Conservation (phyloP, 2,329 filamentous ascomycete species). For the Ustulina deusta region DNA sequence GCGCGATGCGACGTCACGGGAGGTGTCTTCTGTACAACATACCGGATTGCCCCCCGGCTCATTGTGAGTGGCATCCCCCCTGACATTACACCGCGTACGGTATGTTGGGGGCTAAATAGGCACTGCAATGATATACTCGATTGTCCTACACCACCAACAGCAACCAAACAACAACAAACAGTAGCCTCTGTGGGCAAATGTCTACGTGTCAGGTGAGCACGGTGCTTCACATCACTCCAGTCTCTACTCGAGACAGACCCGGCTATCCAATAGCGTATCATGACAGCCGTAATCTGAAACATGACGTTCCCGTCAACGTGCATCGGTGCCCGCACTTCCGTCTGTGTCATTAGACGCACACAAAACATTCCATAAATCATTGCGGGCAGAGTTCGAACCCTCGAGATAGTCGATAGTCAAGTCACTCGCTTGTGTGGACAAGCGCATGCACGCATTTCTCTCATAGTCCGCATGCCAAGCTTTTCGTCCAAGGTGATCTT, state of each 20-base stretch:
- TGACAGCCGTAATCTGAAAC: constrained; percentile 36
- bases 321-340: constrained; percentile 30
- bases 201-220: constrained; percentile 36
- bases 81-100: constrained; percentile 22
- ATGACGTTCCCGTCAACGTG: constrained; percentile 35
- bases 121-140: constrained; percentile 22
- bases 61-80: constrained; percentile 6
- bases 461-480: constrained; percentile 34
- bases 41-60: constrained; percentile 22
- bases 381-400: constrained; percentile 9
- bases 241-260: constrained; percentile 24
- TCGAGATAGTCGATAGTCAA: constrained; percentile 2
- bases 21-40: constrained; percentile 25
- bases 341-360: constrained; percentile 22
- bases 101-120: constrained; percentile 27
- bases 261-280: constrained; percentile 24
- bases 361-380: constrained; percentile 23
- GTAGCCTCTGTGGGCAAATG: constrained; percentile 25
- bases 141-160: constrained; percentile 26
- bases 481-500: constrained; percentile 23
- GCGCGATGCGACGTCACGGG: constrained; percentile 20
- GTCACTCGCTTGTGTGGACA: constrained; percentile 18
- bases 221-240: constrained; percentile 30
- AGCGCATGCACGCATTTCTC: constrained; percentile 20
- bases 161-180: constrained; percentile 6